Evolutionary conservation across 2,329 filamentous ascomycete species (phyloP).

Genomic region (Ilyonectria mors-panacis): DNA sequence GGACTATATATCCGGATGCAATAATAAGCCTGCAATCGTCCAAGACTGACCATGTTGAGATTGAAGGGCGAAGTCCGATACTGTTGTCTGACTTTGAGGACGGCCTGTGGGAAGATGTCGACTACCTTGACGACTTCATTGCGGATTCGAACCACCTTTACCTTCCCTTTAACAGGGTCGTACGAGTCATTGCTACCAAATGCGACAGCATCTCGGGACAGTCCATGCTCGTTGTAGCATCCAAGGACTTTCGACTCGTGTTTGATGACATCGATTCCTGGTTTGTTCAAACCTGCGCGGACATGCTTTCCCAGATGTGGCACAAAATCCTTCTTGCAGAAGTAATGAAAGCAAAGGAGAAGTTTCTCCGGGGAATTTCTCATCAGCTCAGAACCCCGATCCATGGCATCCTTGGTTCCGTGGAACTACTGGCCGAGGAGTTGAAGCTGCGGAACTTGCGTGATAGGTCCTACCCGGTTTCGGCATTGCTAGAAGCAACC

Average conservation of each 20-base stretch:
- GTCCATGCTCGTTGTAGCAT: constrained; percentile 56
- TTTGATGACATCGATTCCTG: constrained; percentile 64
- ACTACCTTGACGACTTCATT: constrained; percentile 57
- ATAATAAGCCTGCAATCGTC: constrained; percentile 48
- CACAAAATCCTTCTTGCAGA: constrained; percentile 57
- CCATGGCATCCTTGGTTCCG: constrained; percentile 59
- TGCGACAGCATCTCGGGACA: constrained; percentile 52
- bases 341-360: constrained; percentile 60
- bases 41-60: constrained; percentile 42
- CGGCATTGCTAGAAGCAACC: constrained; percentile 18
- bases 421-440: constrained; percentile 59
- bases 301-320: constrained; percentile 55
- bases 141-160: constrained; percentile 52
- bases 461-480: neutral
- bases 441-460: constrained; percentile 44
- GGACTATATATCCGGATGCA: constrained; percentile 53
- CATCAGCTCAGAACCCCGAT: constrained; percentile 65
- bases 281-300: constrained; percentile 59
- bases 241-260: constrained; percentile 58
- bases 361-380: constrained; percentile 61
- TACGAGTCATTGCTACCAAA: constrained; percentile 56
- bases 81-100: constrained; percentile 50
- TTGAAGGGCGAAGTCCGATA: constrained; percentile 49
- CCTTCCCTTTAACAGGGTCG: constrained; percentile 44
- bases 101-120: constrained; percentile 61